Percentiles rank a stretch among this genome's conserved stretches.
Evolutionary conservation across 192 early-diverging fungal genomes (phyloP).

Genomic region (Gaertneriomyces sp.): DNA sequence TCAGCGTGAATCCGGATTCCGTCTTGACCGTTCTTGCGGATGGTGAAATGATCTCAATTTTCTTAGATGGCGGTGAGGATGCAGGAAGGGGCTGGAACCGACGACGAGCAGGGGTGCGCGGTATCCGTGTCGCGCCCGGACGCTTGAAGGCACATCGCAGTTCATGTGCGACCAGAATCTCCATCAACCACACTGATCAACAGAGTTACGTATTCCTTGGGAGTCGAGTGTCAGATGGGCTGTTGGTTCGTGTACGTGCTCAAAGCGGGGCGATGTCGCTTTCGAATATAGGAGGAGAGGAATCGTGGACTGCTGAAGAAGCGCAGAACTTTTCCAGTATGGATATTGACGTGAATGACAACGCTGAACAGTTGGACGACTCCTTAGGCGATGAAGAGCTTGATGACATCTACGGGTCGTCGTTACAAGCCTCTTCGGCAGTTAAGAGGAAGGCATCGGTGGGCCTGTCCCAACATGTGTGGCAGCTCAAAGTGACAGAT

Average conservation of each 20-base stretch:
- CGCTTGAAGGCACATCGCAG: slow-evolving; percentile 21
- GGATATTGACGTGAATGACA: too few species aligned
- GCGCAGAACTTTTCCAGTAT: too few species aligned
- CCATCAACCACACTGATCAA: too few species aligned
- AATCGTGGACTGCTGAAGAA: neutral
- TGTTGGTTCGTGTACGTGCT: slow-evolving; percentile 49
- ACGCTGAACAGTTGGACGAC: too few species aligned
- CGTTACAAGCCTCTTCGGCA: neutral
- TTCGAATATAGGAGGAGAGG: slow-evolving; percentile 9
- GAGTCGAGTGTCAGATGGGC: slow-evolving; percentile 60
- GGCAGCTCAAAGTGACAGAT: too few species aligned
- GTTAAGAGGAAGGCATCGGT: too few species aligned
- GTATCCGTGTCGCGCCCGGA: slow-evolving; percentile 48
- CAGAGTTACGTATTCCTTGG: slow-evolving; percentile 68
- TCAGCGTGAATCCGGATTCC: slow-evolving; percentile 67
- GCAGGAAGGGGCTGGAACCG: slow-evolving; percentile 66
- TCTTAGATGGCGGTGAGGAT: slow-evolving; percentile 57
- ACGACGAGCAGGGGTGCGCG: slow-evolving; percentile 64
- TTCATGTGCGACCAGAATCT: neutral
- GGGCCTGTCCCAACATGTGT: too few species aligned
- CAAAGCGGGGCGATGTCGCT: neutral
- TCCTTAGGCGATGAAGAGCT: neutral
- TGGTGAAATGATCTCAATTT: slow-evolving; percentile 70
- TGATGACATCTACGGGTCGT: slow-evolving; percentile 9
- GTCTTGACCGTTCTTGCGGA: slow-evolving; percentile 66